Conservation (phyloP, 495 filamentous ascomycete species). For the Podospora appendiculata region DNA sequence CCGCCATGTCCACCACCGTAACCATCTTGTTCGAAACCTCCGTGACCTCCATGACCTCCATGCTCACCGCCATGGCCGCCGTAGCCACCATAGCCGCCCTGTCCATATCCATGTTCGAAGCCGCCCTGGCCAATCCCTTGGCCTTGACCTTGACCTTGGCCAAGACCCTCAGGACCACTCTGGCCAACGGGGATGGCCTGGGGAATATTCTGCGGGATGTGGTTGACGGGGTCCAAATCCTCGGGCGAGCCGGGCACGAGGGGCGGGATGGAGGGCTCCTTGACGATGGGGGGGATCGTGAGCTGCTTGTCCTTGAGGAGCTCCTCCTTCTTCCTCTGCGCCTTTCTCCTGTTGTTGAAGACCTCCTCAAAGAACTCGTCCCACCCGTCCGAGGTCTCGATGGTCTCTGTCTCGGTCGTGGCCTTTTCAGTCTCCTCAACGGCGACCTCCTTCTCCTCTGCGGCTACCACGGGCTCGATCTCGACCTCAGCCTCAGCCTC, state of each 20-base stretch:
- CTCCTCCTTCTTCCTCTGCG: background rate
- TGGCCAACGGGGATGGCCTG: background rate
- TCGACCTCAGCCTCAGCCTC: background rate
- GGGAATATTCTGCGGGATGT: background rate
- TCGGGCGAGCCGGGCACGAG: background rate
- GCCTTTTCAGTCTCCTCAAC: background rate
- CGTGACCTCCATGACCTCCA: background rate
- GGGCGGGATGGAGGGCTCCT: background rate
- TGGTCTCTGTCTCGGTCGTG: background rate
- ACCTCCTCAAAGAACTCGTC: background rate
- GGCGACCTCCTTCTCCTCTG: background rate
- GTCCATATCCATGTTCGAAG: background rate
- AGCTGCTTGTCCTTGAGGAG: background rate
- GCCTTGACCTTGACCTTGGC: background rate
- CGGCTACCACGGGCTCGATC: no score
- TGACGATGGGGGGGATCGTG: background rate
- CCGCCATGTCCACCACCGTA: background rate
- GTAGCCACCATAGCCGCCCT: conserved; percentile 2
- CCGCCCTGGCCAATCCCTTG: background rate
- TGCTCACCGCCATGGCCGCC: background rate
- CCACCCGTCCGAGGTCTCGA: background rate
- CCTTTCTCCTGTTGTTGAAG: background rate
- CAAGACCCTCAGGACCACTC: background rate
- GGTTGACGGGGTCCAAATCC: background rate
- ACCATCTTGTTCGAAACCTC: background rate